Percentiles rank a stretch among this genome's conserved stretches.
Conservation (phyloP, 805 yeast species). For the Zygosaccharomyces bisporus region DNA sequence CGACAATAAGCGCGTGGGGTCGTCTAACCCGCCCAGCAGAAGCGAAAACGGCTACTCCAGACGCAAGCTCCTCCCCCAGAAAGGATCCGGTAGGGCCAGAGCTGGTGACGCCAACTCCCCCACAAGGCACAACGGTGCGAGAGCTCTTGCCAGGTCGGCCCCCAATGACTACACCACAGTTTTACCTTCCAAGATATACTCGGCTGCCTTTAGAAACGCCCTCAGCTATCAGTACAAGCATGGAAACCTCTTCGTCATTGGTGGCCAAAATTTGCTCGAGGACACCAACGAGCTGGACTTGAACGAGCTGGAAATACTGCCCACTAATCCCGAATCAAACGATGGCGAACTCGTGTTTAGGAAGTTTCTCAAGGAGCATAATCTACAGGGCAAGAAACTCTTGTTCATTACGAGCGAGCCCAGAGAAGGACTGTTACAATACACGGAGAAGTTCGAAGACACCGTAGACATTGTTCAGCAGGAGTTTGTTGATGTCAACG, state of each 20-base stretch:
- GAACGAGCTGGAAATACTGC: slow-evolving; percentile 27
- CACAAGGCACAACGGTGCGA: slow-evolving; percentile 80
- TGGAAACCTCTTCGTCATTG: slow-evolving; percentile 70
- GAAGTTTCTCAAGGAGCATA: slow-evolving; percentile 47
- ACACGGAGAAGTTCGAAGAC: slow-evolving; percentile 50
- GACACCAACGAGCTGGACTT: slow-evolving; percentile 22
- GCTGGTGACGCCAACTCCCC: slow-evolving; percentile 96
- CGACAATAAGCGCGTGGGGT: slow-evolving; percentile 83
- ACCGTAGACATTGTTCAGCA: slow-evolving; percentile 64
- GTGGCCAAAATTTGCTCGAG: slow-evolving; percentile 39
- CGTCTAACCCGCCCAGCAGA: slow-evolving; percentile 83
- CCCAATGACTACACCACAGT: slow-evolving; percentile 84
- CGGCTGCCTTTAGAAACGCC: slow-evolving; percentile 75
- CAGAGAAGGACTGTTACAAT: slow-evolving; percentile 56
- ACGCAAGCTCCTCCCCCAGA: slow-evolving; percentile 79
- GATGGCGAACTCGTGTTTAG: slow-evolving; percentile 41
- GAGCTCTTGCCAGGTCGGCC: slow-evolving; percentile 85
- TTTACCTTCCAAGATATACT: slow-evolving; percentile 69
- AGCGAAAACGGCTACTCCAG: slow-evolving; percentile 82
- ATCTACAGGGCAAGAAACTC: slow-evolving; percentile 46
- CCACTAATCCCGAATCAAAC: slow-evolving; percentile 40
- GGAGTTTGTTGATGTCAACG: slow-evolving; percentile 80
- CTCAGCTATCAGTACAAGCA: slow-evolving; percentile 73
- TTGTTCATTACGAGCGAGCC: slow-evolving; percentile 64
- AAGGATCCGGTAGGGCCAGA: slow-evolving; percentile 94